A percentile compares a stretch with the other conserved stretches of the same genome.
Evolutionary conservation across 768 basidiomycete genomes (phyloP).

Genomic region (Tulasnella sp.): DNA sequence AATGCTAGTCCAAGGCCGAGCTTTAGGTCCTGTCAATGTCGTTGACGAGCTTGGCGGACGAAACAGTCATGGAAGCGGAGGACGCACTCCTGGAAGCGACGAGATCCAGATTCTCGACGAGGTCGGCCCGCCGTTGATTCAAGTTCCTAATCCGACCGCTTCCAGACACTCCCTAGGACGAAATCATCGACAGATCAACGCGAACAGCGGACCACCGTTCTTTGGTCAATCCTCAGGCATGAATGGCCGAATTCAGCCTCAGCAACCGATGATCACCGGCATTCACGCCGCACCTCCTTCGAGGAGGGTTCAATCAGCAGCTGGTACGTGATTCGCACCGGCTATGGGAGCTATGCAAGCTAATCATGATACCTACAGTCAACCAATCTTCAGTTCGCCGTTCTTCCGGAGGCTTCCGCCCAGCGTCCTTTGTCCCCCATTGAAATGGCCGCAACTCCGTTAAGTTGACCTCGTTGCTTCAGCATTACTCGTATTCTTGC

Average conservation of each 20-base stretch:
- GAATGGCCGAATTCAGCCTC: not conserved
- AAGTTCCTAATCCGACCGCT: not conserved
- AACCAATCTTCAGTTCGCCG: slow-evolving; percentile 14
- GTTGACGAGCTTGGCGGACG: not conserved
- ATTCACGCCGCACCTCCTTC: not conserved
- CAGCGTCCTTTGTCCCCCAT: slow-evolving; percentile 15
- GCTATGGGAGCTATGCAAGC: not conserved
- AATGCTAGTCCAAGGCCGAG: not conserved
- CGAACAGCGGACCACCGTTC: not conserved
- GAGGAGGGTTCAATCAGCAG: not conserved
- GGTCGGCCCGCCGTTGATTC: not conserved
- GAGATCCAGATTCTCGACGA: slow-evolving; percentile 5
- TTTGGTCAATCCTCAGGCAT: slow-evolving; percentile 2
- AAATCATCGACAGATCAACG: not conserved
- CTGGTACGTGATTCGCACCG: not conserved
- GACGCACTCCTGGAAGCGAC: slow-evolving; percentile 8
- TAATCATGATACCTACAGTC: not conserved
- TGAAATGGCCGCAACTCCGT: not conserved
- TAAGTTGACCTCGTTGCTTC: not conserved
- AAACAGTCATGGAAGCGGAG: not conserved
- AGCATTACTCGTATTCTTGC: not conserved
- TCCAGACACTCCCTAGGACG: not conserved
- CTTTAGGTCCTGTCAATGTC: not conserved
- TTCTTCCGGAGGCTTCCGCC: slow-evolving; percentile 19
- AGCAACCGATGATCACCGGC: not conserved